These are phyloP conservation scores for Syncephalastrum contaminatum DNA, from an alignment of 371 early-diverging fungal genomes.

Conservation along the genomic window DNA sequence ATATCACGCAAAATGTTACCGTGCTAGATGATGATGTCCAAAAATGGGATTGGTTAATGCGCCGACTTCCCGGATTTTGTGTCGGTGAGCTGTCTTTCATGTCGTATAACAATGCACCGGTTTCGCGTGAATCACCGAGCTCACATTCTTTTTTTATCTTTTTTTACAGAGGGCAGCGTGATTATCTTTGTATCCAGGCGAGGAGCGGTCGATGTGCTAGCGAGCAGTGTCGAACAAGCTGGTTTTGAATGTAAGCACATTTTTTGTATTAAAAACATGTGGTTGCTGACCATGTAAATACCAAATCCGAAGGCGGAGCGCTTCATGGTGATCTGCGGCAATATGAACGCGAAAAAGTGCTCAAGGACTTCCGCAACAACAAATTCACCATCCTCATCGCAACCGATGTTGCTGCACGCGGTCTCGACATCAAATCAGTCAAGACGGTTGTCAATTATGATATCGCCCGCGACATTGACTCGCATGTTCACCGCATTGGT, in stretches of 20 bases:
- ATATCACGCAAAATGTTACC: constrained; percentile 73
- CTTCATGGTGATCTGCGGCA: constrained; percentile 99
- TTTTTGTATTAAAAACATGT: constrained; percentile 1
- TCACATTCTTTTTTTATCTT: not conserved
- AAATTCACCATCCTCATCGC: constrained; percentile 89
- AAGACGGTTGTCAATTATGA: constrained; percentile 77
- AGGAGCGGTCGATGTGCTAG: constrained; percentile 60
- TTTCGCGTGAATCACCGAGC: not conserved
- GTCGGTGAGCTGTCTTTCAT: constrained; percentile 39
- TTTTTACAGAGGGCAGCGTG: constrained; percentile 70
- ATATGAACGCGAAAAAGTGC: constrained; percentile 90
- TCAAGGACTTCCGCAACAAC: constrained; percentile 76
- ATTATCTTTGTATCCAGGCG: constrained; percentile 69
- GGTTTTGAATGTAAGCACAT: constrained; percentile 54
- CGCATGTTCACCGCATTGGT: constrained; percentile 75
- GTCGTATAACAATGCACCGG: too few relatives aligned
- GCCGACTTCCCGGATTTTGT: constrained; percentile 50
- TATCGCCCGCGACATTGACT: constrained; percentile 74
- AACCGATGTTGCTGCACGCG: constrained; percentile 98
- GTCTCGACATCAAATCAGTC: constrained; percentile 80
- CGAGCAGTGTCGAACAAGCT: constrained; percentile 48
- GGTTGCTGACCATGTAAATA: not conserved
- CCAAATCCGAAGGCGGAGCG: constrained; percentile 61
- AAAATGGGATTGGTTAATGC: constrained; percentile 70
- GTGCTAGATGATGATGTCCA: constrained; percentile 60